Evolutionary conservation across 768 basidiomycete genomes (phyloP), one percentile per base, ranked within the genome.

Genomic region (Tylopilus rubrobrunneus): DNA sequence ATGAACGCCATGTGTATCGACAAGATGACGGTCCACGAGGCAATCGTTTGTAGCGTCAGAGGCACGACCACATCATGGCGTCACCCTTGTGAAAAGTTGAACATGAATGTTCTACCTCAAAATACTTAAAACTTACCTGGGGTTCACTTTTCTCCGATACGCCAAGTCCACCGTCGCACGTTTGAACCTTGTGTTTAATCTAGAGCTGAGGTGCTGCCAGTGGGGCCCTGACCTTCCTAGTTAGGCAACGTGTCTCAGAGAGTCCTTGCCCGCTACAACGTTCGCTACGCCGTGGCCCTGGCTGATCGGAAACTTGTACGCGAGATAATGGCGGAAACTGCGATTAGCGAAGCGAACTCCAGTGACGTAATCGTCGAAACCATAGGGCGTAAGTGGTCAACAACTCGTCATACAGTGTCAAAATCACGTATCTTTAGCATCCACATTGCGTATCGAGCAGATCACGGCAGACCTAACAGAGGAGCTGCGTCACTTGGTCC

Each of bases 401-500:
- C 27, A 33, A 28, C 4, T 2, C 23, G 23, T 28, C 40, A 49
- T 25, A 25, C 29, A 51, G 28, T 6, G 31, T 23, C 21, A 15
- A 12, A 45, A 37, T 40, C 48, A 39, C 53, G 33, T 40, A 28
- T 56, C 3, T 56, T 49, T 43, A 61, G 64, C 45, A 27, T 23
- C 45, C 25, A 25, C 41, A 36, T 44, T 63, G 53, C 43, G 29
- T 19, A 64, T 74, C 58, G 55, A 50, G 7, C 63, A 56, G 47
- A 78, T 83, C 62, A 56, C 65, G 28, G 69, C 71, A 15, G 67
- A 74, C 37, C 65, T 77, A 45, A 84, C 83, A 0, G 61, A 81
- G 43, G 60, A 70, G 7, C 74, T 84, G 37, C 78, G 82, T 39
- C 82, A 82, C 64, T 71, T 73, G 25, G 80, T 86, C 5, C 72